Base-by-base conservation (phyloP, 768 basidiomycete species). In the Sporobolomyces pararoseus region DNA sequence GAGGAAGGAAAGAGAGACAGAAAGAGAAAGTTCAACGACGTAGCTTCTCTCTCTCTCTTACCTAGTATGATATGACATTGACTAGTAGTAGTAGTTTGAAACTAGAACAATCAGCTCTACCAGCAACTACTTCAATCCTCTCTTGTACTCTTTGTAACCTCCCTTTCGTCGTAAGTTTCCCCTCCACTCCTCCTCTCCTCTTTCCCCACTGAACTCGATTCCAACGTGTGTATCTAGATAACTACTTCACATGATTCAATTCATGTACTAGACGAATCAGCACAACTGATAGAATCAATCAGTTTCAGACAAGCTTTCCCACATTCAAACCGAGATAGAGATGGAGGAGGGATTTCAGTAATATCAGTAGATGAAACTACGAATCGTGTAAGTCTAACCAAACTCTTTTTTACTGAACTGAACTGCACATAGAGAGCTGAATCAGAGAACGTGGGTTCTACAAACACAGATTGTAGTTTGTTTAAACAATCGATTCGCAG, bases 391-490 rank as follows among this genome's bases (percentile, higher is more conserved):
- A 27, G 55, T 12, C 10, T 23, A 23, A 19, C 25, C 21, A 5
- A n/a, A n/a, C 35, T 42, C 23, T 10, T 7, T 53, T 10, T 7
- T 7, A 49, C 7, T 23, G 47, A 49, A 17, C 13, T 12, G 21
- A 23, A n/a, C 9, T 10, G 47, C 7, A 19, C n/a, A n/a, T n/a
- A 17, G 52, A 53, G 52, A 53, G 52, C 16, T 16, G 27, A 27
- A 53, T 16, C 27, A 21, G 32, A 21, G 32, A 17, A 29, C 7
- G 25, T 29, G 19, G 14, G 19, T 47, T 47, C 39, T 55, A 4
- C 35, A n/a, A n/a, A n/a, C n/a, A n/a, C n/a, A 59, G 58, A 46
- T 59, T n/a, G 58, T 59, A 10, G 58, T 29, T 25, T 46, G 39
- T 14, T 13, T 59, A 12, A 19, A 23, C 4, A 44, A 44, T 16